Conservation (phyloP, 2,329 filamentous ascomycete species). For the Ambrosiella cleistominuta region DNA sequence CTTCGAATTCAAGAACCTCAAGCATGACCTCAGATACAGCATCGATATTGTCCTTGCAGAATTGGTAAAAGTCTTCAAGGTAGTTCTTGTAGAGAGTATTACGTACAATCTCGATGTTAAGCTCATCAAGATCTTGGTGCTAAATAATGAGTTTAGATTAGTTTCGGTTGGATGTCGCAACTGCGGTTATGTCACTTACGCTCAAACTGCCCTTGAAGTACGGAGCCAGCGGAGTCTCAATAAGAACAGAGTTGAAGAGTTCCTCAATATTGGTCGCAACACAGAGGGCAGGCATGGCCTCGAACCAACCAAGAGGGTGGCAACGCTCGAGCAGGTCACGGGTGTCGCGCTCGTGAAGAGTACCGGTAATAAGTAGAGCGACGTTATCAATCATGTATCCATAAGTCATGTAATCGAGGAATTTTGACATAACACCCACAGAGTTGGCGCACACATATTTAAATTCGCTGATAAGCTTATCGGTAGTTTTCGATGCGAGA, state of each 20-base stretch:
- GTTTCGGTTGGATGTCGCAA: neutral
- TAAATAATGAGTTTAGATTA: slow-evolving; percentile 1
- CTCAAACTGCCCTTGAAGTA: slow-evolving; percentile 96
- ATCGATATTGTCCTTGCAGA: slow-evolving; percentile 77
- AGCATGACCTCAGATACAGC: slow-evolving; percentile 92
- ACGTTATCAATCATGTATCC: slow-evolving; percentile 99
- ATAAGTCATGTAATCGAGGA: slow-evolving; percentile 97
- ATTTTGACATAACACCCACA: slow-evolving; percentile 75
- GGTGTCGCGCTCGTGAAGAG: slow-evolving; percentile 91
- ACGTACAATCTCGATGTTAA: slow-evolving; percentile 97
- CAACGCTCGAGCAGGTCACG: slow-evolving; percentile 88
- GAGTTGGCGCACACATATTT: slow-evolving; percentile 90
- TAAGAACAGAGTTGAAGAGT: slow-evolving; percentile 91
- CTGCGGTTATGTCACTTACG: slow-evolving; percentile 14
- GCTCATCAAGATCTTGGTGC: slow-evolving; percentile 90
- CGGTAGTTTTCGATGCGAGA: slow-evolving; percentile 86
- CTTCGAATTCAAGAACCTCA: slow-evolving; percentile 91
- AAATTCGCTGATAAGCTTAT: slow-evolving; percentile 96
- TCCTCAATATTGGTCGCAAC: slow-evolving; percentile 98
- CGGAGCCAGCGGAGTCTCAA: slow-evolving; percentile 86
- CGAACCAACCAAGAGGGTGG: slow-evolving; percentile 95
- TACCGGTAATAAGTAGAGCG: slow-evolving; percentile 91
- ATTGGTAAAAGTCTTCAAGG: slow-evolving; percentile 89
- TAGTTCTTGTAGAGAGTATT: slow-evolving; percentile 99
- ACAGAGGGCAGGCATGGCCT: slow-evolving; percentile 95